A percentile compares a stretch with the other conserved stretches of the same genome.
phyloP scores from a whole-genome alignment of 257 asterid species.

The Verbena officinalis region DNA sequence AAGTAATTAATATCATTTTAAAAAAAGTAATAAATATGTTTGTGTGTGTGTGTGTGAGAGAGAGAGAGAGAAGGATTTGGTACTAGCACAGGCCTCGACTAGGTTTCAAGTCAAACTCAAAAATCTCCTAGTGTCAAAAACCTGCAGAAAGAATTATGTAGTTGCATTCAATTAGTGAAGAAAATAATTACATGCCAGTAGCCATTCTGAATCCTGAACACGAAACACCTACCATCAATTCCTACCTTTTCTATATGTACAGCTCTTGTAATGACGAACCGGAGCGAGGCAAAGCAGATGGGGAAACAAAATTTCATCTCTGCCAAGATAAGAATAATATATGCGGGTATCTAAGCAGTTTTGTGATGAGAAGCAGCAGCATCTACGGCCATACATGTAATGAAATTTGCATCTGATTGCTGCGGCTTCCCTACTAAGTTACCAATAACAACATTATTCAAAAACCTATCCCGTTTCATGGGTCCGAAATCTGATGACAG shows the following conservation, averaged over 20 bases:
- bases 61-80: no score
- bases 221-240: slow-evolving; percentile 28
- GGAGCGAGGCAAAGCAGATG: slow-evolving; percentile 42
- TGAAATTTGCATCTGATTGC: slow-evolving; percentile 27
- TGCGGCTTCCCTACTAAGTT: slow-evolving; percentile 33
- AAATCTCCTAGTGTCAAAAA: no score
- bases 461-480: slow-evolving; percentile 33
- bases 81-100: no score
- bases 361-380: slow-evolving; percentile 17
- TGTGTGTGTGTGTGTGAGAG: no score
- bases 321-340: slow-evolving; percentile 11
- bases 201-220: background rate
- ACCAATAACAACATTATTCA: slow-evolving; percentile 35
- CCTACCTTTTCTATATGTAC: slow-evolving; percentile 40
- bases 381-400: slow-evolving; percentile 29
- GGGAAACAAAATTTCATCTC: slow-evolving; percentile 38
- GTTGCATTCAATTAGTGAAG: slow-evolving; percentile 7
- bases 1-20: no score
- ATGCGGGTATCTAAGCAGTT: slow-evolving; percentile 12
- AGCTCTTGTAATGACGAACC: slow-evolving; percentile 27
- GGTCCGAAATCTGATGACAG: slow-evolving; percentile 40
- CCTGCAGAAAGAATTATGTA: no score
- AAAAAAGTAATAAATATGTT: no score
- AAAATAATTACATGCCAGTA: slow-evolving; percentile 30
- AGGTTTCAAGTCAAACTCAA: no score